Conservation (phyloP, 2,329 filamentous ascomycete species). For the Venturia asperata region DNA sequence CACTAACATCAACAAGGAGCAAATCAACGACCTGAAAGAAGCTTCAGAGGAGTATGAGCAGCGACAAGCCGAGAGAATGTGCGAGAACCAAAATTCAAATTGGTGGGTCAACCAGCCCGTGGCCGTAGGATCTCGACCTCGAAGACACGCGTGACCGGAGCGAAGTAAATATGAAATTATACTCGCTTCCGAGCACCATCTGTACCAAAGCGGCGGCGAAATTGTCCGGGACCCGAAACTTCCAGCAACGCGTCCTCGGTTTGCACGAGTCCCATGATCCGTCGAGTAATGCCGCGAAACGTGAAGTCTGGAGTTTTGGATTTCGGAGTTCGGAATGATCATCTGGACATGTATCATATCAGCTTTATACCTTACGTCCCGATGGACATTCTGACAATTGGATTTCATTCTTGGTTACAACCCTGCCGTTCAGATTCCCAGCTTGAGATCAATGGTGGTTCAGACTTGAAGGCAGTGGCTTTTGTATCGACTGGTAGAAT, state of each 20-base stretch:
- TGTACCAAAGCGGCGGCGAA: neutral
- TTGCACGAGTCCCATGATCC: neutral
- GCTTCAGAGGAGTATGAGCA: constrained; percentile 37
- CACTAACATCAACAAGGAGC: constrained; percentile 27
- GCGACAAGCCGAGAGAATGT: constrained; percentile 32
- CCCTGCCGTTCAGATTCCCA: neutral
- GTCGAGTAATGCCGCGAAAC: neutral
- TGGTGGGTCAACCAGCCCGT: constrained; percentile 36
- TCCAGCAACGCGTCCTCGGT: neutral
- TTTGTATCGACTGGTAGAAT: neutral
- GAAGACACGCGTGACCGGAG: constrained; percentile 8
- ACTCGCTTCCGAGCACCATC: neutral
- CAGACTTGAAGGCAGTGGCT: neutral
- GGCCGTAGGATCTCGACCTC: constrained; percentile 24
- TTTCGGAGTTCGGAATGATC: neutral
- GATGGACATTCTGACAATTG: neutral
- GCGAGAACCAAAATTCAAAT: constrained; percentile 27
- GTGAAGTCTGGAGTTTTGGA: neutral
- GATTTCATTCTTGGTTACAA: neutral
- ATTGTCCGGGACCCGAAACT: neutral
- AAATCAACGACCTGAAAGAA: constrained; percentile 37
- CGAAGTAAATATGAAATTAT: neutral
- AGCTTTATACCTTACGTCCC: constrained; percentile 2
- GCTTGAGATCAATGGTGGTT: neutral
- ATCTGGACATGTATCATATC: constrained; percentile 4